Evolutionary conservation across 306 rosid species (phyloP).

Genomic region (Cicer cuneatum): DNA sequence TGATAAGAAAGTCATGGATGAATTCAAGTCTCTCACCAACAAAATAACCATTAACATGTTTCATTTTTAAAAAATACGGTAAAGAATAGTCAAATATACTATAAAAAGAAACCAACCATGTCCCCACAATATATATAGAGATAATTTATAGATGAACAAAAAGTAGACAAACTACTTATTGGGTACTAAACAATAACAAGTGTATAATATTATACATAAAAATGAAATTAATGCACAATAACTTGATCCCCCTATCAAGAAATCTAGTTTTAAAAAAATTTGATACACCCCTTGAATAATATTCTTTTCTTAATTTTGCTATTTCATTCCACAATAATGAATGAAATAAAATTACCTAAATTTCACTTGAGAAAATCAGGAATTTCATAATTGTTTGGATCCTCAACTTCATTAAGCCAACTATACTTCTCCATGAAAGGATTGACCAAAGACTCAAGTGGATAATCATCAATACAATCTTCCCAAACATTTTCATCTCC

Average conservation of each 20-base stretch:
- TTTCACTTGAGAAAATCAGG: constrained; percentile 57
- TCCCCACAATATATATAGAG: not conserved
- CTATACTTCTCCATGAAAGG: constrained; percentile 79
- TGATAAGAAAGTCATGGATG: too few relatives aligned
- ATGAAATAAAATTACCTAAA: not conserved
- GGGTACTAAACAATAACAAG: not conserved
- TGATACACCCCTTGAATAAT: not conserved
- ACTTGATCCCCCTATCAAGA: constrained; percentile 31
- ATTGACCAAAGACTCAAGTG: constrained; percentile 61
- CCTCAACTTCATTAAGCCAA: constrained; percentile 72
- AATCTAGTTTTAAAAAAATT: constrained; percentile 10
- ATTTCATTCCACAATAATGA: not conserved
- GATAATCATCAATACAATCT: constrained; percentile 68
- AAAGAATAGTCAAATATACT: too few relatives aligned
- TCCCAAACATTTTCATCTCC: constrained; percentile 72
- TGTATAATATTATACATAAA: constrained; percentile 29
- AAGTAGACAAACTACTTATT: not conserved
- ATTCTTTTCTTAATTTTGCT: too few relatives aligned
- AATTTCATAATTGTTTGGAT: constrained; percentile 49
- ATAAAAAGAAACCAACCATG: not conserved
- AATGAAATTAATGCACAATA: constrained; percentile 30
- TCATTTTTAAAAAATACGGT: too few relatives aligned
- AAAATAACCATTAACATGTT: too few relatives aligned
- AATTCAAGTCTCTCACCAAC: too few relatives aligned
- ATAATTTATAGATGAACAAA: not conserved